A percentile compares a stretch with the other conserved stretches of the same genome.
Evolutionary conservation across 352 stramenopile genomes (phyloP).

Genomic region (Pythium aristosporum): DNA sequence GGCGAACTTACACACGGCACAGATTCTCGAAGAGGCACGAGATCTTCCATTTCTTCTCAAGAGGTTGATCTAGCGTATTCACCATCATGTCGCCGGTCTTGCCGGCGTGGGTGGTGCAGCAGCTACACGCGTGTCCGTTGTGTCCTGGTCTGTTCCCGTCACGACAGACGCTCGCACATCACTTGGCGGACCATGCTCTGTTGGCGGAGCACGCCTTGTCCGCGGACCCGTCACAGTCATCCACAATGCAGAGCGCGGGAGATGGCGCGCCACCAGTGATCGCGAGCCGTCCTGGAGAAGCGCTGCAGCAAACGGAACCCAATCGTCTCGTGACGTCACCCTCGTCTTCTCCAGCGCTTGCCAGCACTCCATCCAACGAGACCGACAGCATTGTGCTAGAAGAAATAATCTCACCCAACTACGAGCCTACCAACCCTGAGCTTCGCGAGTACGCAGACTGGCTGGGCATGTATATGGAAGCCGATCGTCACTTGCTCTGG

Average conservation of each 20-base stretch:
- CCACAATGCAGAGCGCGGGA: too few relatives aligned
- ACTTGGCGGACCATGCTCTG: too few relatives aligned
- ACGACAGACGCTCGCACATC: too few relatives aligned
- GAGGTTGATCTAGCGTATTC: background rate
- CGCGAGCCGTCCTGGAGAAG: background rate
- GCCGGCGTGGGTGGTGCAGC: too few relatives aligned
- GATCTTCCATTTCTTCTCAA: background rate
- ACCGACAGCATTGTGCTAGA: conserved; percentile 83
- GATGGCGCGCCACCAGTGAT: too few relatives aligned
- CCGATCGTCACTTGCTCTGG: conserved; percentile 89
- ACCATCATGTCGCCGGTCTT: too few relatives aligned
- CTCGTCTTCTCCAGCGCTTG: background rate
- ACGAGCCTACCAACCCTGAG: conserved; percentile 88
- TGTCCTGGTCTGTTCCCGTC: too few relatives aligned
- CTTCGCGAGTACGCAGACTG: conserved; percentile 92
- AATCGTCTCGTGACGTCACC: background rate
- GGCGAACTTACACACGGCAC: background rate
- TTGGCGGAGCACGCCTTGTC: too few relatives aligned
- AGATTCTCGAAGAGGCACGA: background rate
- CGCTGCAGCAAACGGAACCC: background rate
- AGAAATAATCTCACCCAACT: conserved; percentile 93
- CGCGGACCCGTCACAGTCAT: too few relatives aligned
- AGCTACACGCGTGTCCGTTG: too few relatives aligned
- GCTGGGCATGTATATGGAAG: conserved; percentile 91
- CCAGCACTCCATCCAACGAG: background rate